Evolutionary conservation across 345 rosid species (phyloP).

Genomic region (Pistacia vera): DNA sequence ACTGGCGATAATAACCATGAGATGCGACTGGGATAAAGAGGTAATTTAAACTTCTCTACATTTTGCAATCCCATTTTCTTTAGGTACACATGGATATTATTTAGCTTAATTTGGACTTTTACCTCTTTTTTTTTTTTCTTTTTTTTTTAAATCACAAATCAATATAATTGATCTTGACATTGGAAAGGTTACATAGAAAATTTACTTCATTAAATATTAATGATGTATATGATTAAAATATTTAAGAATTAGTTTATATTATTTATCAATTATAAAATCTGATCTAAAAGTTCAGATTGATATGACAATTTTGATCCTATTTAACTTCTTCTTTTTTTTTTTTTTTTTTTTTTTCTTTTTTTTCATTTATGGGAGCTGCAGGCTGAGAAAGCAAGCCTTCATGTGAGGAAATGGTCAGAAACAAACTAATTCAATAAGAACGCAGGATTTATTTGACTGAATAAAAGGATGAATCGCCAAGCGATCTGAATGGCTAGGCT

Average conservation of each 20-base stretch:
- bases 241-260: too few relatives aligned
- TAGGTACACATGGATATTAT: background rate
- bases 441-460: background rate
- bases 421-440: background rate
- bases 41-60: conserved; percentile 22
- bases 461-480: conserved; percentile 3
- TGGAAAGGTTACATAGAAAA: too few relatives aligned
- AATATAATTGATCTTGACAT: too few relatives aligned
- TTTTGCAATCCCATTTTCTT: background rate
- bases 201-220: too few relatives aligned
- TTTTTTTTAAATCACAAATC: too few relatives aligned
- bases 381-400: conserved; percentile 69
- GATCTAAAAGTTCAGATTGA: too few relatives aligned
- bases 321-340: background rate
- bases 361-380: conserved; percentile 24
- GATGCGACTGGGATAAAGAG: conserved; percentile 87
- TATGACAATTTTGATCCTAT: background rate
- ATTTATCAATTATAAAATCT: too few relatives aligned
- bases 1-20: conserved; percentile 46
- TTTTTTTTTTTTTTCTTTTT: background rate
- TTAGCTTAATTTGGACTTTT: too few relatives aligned
- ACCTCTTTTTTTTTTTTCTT: background rate
- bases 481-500: background rate
- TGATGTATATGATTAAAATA: too few relatives aligned
- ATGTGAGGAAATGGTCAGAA: conserved; percentile 62